These are phyloP conservation scores for Emmonsiellopsis sp. DNA, from an alignment of 2,329 filamentous ascomycete genomes.

Conservation along the genomic window DNA sequence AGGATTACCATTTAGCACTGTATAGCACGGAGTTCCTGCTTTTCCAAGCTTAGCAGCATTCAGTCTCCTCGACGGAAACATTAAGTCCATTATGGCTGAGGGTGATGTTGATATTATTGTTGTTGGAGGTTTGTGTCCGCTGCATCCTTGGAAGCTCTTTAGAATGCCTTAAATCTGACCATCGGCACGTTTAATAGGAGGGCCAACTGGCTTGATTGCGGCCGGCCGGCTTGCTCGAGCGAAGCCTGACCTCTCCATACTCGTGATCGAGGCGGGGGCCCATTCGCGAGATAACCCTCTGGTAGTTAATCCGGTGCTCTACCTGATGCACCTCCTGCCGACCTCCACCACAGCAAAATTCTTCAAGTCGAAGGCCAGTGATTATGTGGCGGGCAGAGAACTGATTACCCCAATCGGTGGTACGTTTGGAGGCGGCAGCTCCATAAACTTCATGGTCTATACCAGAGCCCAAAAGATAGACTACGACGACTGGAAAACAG, in stretches of 20 bases:
- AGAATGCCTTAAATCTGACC: not conserved
- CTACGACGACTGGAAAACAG: conserved; percentile 43
- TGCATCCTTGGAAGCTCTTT: not conserved
- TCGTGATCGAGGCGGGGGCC: conserved; percentile 46
- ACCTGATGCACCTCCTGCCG: conserved; percentile 39
- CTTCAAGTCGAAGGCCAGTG: conserved; percentile 41
- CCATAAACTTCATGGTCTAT: conserved; percentile 51
- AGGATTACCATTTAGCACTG: no score
- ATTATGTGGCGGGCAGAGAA: conserved; percentile 18
- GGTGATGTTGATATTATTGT: not conserved
- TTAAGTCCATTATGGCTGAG: not conserved
- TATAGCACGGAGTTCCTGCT: not conserved
- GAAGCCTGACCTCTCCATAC: conserved; percentile 40
- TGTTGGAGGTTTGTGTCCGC: not conserved
- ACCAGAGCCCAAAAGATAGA: conserved; percentile 29
- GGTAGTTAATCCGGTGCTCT: conserved; percentile 46
- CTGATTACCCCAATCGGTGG: conserved; percentile 36
- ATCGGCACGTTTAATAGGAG: conserved; percentile 24
- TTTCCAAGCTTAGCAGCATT: no score
- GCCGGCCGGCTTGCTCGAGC: conserved; percentile 44
- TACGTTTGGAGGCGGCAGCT: conserved; percentile 54
- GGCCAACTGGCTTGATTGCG: conserved; percentile 42
- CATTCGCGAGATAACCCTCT: conserved; percentile 45
- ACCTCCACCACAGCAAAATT: conserved; percentile 44
- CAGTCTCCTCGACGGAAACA: not conserved